These are phyloP conservation scores for Schizophyllum amplum DNA, from an alignment of 1,284 basidiomycete species.

Conservation along the genomic window DNA sequence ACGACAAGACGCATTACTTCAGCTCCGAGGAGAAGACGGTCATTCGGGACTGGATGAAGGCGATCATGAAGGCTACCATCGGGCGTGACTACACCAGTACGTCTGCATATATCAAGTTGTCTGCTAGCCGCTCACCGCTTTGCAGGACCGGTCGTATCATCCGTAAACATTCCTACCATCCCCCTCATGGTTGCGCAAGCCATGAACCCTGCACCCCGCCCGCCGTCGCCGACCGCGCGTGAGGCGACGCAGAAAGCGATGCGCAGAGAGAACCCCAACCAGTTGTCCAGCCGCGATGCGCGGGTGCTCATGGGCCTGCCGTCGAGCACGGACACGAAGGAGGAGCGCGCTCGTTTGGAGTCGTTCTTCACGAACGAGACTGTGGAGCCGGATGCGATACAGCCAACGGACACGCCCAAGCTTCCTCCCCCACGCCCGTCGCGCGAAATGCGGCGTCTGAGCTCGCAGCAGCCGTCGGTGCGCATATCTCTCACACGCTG, in stretches of 20 bases:
- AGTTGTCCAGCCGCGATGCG: slow-evolving; percentile 83
- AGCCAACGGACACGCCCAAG: slow-evolving; percentile 12
- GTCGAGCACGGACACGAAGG: slow-evolving; percentile 29
- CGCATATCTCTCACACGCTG: slow-evolving; percentile 9
- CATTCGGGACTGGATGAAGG: slow-evolving; percentile 98
- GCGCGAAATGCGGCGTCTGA: slow-evolving; percentile 46
- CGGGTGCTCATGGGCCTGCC: slow-evolving; percentile 69
- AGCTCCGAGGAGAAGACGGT: slow-evolving; percentile 80
- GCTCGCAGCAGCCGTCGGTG: slow-evolving; percentile 24
- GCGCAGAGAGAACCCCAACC: slow-evolving; percentile 82
- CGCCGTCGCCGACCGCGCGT: slow-evolving; percentile 85
- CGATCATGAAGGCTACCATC: slow-evolving; percentile 98
- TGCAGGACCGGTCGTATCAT: slow-evolving; percentile 88
- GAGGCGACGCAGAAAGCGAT: slow-evolving; percentile 86
- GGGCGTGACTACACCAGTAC: slow-evolving; percentile 83
- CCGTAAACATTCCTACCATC: slow-evolving; percentile 96
- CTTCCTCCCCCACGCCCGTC: slow-evolving; percentile 49
- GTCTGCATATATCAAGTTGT: slow-evolving; percentile 28
- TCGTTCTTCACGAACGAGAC: slow-evolving; percentile 46
- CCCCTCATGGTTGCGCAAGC: slow-evolving; percentile 91
- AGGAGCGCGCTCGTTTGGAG: slow-evolving; percentile 39
- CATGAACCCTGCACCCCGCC: slow-evolving; percentile 91
- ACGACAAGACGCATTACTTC: slow-evolving; percentile 86
- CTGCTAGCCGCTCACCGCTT: not conserved
- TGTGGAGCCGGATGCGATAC: slow-evolving; percentile 17